Percentiles rank a stretch among this genome's conserved stretches.
Evolutionary conservation across 805 yeast genomes (phyloP).

Genomic region (Lipomyces yamanashiensis): DNA sequence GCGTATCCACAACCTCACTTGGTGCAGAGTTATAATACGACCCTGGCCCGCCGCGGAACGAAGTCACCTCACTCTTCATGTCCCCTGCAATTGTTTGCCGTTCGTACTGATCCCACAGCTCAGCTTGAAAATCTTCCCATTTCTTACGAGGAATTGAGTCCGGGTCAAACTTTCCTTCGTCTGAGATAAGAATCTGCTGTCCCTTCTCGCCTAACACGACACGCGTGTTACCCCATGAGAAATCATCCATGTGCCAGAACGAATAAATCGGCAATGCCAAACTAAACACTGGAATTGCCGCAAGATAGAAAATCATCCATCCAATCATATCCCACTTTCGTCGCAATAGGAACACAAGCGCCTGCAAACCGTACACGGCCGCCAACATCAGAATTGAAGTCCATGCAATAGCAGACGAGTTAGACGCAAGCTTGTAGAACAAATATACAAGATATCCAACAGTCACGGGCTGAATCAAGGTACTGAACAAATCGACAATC

Average conservation of each 20-base stretch:
- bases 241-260: constrained; percentile 69
- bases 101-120: constrained; percentile 47
- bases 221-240: constrained; percentile 71
- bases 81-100: constrained; percentile 25
- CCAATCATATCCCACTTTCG: constrained; percentile 54
- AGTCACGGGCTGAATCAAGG: constrained; percentile 66
- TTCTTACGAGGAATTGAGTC: constrained; percentile 57
- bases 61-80: constrained; percentile 19
- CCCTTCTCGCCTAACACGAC: constrained; percentile 58
- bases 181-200: constrained; percentile 53
- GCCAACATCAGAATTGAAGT: constrained; percentile 61
- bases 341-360: constrained; percentile 55
- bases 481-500: constrained; percentile 60
- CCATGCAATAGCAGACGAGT: constrained; percentile 57
- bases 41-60: constrained; percentile 12
- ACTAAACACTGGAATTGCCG: constrained; percentile 65
- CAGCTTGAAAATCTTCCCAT: constrained; percentile 65
- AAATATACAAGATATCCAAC: constrained; percentile 55
- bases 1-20: constrained; percentile 14
- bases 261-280: constrained; percentile 62
- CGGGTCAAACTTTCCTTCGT: constrained; percentile 61
- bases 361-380: constrained; percentile 63
- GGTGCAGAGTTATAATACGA: constrained; percentile 19
- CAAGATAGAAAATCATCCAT: constrained; percentile 60
- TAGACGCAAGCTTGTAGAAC: constrained; percentile 54